phyloP scores from a whole-genome alignment of 768 basidiomycete species.

The Pilatotrama ljubarskyi region DNA sequence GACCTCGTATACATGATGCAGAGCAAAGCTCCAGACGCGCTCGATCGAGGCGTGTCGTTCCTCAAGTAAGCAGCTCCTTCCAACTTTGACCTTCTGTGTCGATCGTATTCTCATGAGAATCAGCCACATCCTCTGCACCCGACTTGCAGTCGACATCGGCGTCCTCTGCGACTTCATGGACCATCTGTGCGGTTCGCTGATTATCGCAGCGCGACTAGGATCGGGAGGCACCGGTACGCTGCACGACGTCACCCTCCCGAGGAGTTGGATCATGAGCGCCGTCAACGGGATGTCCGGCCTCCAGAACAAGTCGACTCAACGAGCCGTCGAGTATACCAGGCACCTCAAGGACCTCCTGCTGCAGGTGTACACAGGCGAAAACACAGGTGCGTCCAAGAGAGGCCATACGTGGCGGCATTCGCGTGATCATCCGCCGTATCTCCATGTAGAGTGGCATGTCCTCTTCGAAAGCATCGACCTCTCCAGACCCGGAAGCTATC shows the following conservation, averaged over 20 bases:
- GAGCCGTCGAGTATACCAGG: background rate
- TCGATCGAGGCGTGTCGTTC: constrained; percentile 40
- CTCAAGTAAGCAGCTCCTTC: constrained; percentile 38
- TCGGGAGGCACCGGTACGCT: constrained; percentile 28
- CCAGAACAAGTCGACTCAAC: background rate
- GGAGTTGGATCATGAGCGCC: constrained; percentile 41
- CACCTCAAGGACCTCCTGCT: constrained; percentile 16
- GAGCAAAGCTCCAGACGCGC: background rate
- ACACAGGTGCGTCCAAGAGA: background rate
- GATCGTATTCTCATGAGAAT: background rate
- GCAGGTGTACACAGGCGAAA: constrained; percentile 12
- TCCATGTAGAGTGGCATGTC: background rate
- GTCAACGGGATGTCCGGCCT: background rate
- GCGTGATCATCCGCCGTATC: background rate
- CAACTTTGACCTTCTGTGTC: background rate
- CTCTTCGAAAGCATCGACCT: background rate
- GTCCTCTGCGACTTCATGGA: constrained; percentile 56
- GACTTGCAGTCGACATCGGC: constrained; percentile 44
- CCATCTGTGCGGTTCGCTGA: constrained; percentile 41
- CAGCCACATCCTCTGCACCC: constrained; percentile 45
- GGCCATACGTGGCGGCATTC: background rate
- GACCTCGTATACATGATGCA: constrained; percentile 27
- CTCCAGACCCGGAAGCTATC: background rate
- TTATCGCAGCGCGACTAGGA: constrained; percentile 36
- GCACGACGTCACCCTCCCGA: constrained; percentile 54